Base-by-base conservation (phyloP, 176 grass and related monocot species). In the Stipa capillata region DNA sequence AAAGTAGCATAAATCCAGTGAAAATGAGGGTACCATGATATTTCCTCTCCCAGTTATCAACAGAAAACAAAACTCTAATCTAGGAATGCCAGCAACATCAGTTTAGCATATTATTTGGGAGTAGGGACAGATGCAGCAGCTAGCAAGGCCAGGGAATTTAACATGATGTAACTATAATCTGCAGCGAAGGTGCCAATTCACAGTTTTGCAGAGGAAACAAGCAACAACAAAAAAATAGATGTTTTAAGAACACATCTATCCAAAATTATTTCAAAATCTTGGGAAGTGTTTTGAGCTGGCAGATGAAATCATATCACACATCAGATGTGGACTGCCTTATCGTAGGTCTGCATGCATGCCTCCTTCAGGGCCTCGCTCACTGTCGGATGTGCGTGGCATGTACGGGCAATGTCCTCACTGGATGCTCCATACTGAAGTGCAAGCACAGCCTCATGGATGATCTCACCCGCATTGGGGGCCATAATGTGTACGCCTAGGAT, bases 281-380 rank as follows among this genome's bases (percentile, higher is more conserved):
- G 27, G 21, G 1, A 68, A 84, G 59, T 40, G 52, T 58, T 82
- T 69, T 15, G 25, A 17, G 42, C 32, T 44, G 52, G 25, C 32
- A 60, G 10, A 15, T 36, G 20, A 58, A 40, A 33, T n/a, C 8
- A n/a, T 42, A 65, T 79, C 65, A 58, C 15, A 10, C 55, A 69
- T 83, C 57, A 87, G 36, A 94, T 92, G 72, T 94, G 94, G 62
- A 97, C 92, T 9, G 91, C 86, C 64, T 94, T 97, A 21, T 67
- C 59, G 52, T 90, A 94, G 18, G 89, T 94, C 6, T 92, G 82
- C 87, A 97, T 76, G 39, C 91, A 92, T 33, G 94, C 91, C 45
- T 97, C 89, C 84, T 97, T 94, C 81, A 94, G 65, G 69, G 94
- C 94, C 76, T 97, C 91, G 0, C 94, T 97, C 82, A 97, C 88